Evolutionary conservation across 257 asterid species (phyloP).

Genomic region (Phtheirospermum japonicum): DNA sequence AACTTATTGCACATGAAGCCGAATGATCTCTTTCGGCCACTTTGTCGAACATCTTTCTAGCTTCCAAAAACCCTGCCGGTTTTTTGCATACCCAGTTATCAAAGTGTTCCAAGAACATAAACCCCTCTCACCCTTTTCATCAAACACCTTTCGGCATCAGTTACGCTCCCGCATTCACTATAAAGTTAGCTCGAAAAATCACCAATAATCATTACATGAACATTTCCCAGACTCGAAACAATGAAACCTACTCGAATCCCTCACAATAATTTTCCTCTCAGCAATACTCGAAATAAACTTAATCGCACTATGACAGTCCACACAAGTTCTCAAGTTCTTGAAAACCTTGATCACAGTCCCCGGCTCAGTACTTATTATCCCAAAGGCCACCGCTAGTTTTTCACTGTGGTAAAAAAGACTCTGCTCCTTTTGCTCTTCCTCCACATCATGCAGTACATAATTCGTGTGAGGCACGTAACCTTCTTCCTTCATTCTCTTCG

Average conservation of each 20-base stretch:
- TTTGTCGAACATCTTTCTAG: too few relatives aligned
- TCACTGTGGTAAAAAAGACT: slow-evolving; percentile 61
- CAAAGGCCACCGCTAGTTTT: slow-evolving; percentile 74
- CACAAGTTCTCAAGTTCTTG: slow-evolving; percentile 80
- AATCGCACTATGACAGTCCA: slow-evolving; percentile 71
- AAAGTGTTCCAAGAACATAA: too few relatives aligned
- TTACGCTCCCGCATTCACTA: too few relatives aligned
- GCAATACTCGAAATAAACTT: slow-evolving; percentile 60
- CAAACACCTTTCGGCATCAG: too few relatives aligned
- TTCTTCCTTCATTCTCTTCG: slow-evolving; percentile 66
- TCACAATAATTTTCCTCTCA: slow-evolving; percentile 49
- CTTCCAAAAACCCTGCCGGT: too few relatives aligned
- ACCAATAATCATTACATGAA: slow-evolving; percentile 62
- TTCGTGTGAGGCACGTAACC: slow-evolving; percentile 64
- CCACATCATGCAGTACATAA: slow-evolving; percentile 69
- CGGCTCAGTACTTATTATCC: slow-evolving; percentile 47
- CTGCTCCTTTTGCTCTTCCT: slow-evolving; percentile 77
- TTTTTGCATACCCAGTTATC: too few relatives aligned
- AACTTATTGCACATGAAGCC: too few relatives aligned
- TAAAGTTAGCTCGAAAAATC: slow-evolving; percentile 13
- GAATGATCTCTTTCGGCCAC: too few relatives aligned
- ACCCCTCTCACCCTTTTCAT: too few relatives aligned
- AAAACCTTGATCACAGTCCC: slow-evolving; percentile 63
- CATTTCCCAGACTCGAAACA: slow-evolving; percentile 59
- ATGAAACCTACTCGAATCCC: slow-evolving; percentile 73